Evolutionary conservation across 139 green algal species (phyloP).

Genomic region (Tetraselmis chui): DNA sequence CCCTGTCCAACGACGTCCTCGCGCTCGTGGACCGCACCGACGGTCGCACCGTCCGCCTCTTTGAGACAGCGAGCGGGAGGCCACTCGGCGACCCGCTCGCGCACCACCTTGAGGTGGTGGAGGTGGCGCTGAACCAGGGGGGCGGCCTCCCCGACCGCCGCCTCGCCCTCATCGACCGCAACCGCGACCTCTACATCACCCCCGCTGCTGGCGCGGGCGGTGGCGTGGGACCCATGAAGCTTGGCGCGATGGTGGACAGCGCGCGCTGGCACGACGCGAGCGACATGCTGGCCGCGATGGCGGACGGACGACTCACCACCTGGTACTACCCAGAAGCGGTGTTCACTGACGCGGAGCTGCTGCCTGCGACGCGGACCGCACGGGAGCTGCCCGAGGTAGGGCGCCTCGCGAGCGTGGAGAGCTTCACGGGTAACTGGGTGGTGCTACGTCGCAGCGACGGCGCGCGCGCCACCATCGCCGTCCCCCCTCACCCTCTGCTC

Average conservation of each 20-base stretch:
- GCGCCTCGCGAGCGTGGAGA: background rate
- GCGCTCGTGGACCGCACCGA: conserved; percentile 45
- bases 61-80: conserved; percentile 55
- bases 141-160: conserved; percentile 40
- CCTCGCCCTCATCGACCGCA: conserved; percentile 63
- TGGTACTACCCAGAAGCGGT: conserved; percentile 69
- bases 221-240: conserved; percentile 55
- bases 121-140: conserved; percentile 50
- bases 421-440: conserved; percentile 31
- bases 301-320: conserved; percentile 46
- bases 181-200: conserved; percentile 64
- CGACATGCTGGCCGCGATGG: conserved; percentile 59
- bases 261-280: conserved; percentile 55
- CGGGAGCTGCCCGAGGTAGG: background rate
- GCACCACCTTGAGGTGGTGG: conserved; percentile 47
- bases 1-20: conserved; percentile 58
- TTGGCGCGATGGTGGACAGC: conserved; percentile 55
- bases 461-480: conserved; percentile 30
- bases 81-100: conserved; percentile 35
- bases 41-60: conserved; percentile 40
- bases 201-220: conserved; percentile 13
- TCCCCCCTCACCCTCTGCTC: conserved; percentile 42
- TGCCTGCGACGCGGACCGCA: conserved; percentile 29
- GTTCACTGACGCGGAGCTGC: conserved; percentile 60
- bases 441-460: conserved; percentile 49